These are phyloP conservation scores for Microbotryum lychnidis-dioicae DNA, from an alignment of 1,284 basidiomycete genomes.

Conservation along the genomic window DNA sequence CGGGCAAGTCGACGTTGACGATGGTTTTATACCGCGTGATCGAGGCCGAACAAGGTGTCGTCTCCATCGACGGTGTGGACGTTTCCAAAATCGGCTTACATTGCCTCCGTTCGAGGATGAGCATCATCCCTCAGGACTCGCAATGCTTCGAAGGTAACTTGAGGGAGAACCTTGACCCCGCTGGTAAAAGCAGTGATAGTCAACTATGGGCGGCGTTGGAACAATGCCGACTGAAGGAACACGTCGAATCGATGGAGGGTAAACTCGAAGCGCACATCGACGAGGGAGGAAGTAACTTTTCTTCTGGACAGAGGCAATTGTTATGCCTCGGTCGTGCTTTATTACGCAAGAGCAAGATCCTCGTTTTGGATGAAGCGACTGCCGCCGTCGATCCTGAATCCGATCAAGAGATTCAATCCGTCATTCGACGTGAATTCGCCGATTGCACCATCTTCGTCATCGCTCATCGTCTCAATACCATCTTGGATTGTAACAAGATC, in stretches of 20 bases:
- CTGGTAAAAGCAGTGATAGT: constrained; percentile 13
- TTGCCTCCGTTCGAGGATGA: constrained; percentile 60
- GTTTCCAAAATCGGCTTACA: constrained; percentile 74
- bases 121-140: constrained; percentile 74
- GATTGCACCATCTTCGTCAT: constrained; percentile 26
- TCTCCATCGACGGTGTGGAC: constrained; percentile 75
- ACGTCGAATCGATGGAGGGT: constrained; percentile 28
- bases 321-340: constrained; percentile 56
- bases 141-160: constrained; percentile 34
- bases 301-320: constrained; percentile 62
- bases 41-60: constrained; percentile 68
- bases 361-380: constrained; percentile 65
- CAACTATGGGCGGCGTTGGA: constrained; percentile 24
- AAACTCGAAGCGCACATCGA: constrained; percentile 32
- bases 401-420: constrained; percentile 34
- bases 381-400: constrained; percentile 38
- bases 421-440: constrained; percentile 26
- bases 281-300: constrained; percentile 51
- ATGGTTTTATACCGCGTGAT: constrained; percentile 68
- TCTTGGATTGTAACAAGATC: constrained; percentile 41
- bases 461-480: constrained; percentile 28
- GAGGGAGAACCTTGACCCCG: constrained; percentile 42
- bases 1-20: constrained; percentile 79
- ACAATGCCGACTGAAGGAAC: constrained; percentile 25
- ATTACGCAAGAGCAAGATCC: constrained; percentile 63